Conservation (phyloP, 2,329 filamentous ascomycete genomes). For the Biscogniauxia mediterranea region DNA sequence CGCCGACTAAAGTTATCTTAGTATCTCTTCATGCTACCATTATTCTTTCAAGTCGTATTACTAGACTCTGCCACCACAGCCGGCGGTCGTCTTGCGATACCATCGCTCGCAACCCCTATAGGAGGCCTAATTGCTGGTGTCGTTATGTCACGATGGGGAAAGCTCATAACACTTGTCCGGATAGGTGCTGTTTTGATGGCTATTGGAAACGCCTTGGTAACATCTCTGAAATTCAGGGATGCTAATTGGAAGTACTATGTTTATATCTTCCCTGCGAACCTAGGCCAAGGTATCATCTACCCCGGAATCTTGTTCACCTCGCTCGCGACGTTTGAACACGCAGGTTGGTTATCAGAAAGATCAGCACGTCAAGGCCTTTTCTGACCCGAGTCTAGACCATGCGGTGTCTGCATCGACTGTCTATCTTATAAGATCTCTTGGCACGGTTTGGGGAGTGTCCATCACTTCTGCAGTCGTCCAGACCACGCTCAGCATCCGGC, state of each 20-base stretch:
- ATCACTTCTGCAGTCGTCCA: slow-evolving; percentile 62
- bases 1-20: slow-evolving; percentile 21
- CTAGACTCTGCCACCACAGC: slow-evolving; percentile 62
- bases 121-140: slow-evolving; percentile 56
- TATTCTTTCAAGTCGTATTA: slow-evolving; percentile 69
- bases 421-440: slow-evolving; percentile 62
- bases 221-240: slow-evolving; percentile 48
- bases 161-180: slow-evolving; percentile 51
- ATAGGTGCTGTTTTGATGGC: slow-evolving; percentile 51
- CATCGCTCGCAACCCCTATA: slow-evolving; percentile 58
- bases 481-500: slow-evolving; percentile 54
- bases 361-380: neutral
- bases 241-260: slow-evolving; percentile 53
- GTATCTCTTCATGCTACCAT: slow-evolving; percentile 67
- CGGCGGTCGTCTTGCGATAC: slow-evolving; percentile 61
- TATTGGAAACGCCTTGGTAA: slow-evolving; percentile 52
- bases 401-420: slow-evolving; percentile 62
- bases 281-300: slow-evolving; percentile 60
- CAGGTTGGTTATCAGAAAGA: slow-evolving; percentile 40
- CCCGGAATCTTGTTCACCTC: slow-evolving; percentile 60
- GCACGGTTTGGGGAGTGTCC: slow-evolving; percentile 64
- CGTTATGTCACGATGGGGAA: slow-evolving; percentile 57
- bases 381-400: slow-evolving; percentile 46
- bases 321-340: slow-evolving; percentile 60
- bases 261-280: slow-evolving; percentile 56